Evolutionary conservation across 2,329 filamentous ascomycete species (phyloP).

Genomic region (Acrocalymma vagum): DNA sequence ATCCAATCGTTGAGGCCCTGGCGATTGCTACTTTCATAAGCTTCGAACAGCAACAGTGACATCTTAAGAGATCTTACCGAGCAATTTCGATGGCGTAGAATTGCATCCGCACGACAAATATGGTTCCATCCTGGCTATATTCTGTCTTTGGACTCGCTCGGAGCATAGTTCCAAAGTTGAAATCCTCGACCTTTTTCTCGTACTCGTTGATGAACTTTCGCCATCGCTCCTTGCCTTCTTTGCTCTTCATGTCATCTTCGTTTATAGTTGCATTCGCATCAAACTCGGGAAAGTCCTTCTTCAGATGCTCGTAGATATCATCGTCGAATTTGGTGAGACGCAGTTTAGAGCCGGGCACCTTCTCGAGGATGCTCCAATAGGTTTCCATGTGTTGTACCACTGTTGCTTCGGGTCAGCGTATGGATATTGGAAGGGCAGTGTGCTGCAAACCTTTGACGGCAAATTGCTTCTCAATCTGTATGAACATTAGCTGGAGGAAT

Average conservation of each 20-base stretch:
- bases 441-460: slow-evolving; percentile 82
- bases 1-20: slow-evolving; percentile 96
- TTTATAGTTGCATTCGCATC: slow-evolving; percentile 81
- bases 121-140: slow-evolving; percentile 88
- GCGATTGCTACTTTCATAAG: slow-evolving; percentile 69
- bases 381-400: slow-evolving; percentile 96
- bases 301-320: slow-evolving; percentile 91
- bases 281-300: slow-evolving; percentile 89
- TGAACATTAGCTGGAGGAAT: slow-evolving; percentile 30
- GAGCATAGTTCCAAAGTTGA: slow-evolving; percentile 96
- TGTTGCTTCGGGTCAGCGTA: slow-evolving; percentile 37
- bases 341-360: slow-evolving; percentile 85
- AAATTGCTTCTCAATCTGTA: slow-evolving; percentile 97
- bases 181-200: slow-evolving; percentile 95
- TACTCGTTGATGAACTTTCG: slow-evolving; percentile 92
- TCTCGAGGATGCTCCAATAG: slow-evolving; percentile 96
- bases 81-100: slow-evolving; percentile 83
- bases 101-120: slow-evolving; percentile 87
- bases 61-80: slow-evolving; percentile 60
- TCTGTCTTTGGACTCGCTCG: slow-evolving; percentile 79
- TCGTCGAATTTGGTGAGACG: slow-evolving; percentile 94
- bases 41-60: background rate
- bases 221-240: slow-evolving; percentile 92
- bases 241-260: slow-evolving; percentile 98
- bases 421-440: slow-evolving; percentile 23